Conservation (phyloP, 257 asterid genomes). For the Craterostigma plantagineum region DNA sequence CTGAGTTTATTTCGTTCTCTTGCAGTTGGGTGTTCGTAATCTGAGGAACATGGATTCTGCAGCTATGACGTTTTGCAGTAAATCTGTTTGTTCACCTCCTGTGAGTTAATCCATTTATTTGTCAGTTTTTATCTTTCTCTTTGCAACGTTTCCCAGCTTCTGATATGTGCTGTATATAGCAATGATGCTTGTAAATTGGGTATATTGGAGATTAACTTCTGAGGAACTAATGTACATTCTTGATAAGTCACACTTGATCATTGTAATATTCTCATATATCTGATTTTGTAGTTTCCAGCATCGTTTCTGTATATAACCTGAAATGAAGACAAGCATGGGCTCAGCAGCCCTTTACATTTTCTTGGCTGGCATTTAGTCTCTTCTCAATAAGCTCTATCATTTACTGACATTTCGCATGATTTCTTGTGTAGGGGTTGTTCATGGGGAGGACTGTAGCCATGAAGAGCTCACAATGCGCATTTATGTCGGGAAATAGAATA, state of each 20-base stretch:
- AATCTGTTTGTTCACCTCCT: constrained; percentile 23
- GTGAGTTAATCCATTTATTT: constrained; percentile 14
- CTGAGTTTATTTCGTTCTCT: background rate
- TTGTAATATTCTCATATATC: background rate
- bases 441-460: constrained; percentile 31
- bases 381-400: background rate
- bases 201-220: no score
- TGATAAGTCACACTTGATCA: background rate
- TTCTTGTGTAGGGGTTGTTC: constrained; percentile 43
- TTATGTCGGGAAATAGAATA: constrained; percentile 46
- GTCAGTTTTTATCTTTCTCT: background rate
- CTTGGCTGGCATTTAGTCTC: constrained; percentile 3
- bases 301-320: background rate
- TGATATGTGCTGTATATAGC: background rate
- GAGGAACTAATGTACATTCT: no score
- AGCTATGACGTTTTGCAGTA: constrained; percentile 19
- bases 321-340: constrained; percentile 1
- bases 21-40: constrained; percentile 11
- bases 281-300: background rate
- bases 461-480: constrained; percentile 72
- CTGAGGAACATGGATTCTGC: constrained; percentile 27
- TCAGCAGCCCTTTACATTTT: background rate
- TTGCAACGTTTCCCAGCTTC: background rate
- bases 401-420: constrained; percentile 4
- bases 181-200: no score